Base-by-base conservation (phyloP, 2,329 filamentous ascomycete species). In the Coniochaeta sp. region DNA sequence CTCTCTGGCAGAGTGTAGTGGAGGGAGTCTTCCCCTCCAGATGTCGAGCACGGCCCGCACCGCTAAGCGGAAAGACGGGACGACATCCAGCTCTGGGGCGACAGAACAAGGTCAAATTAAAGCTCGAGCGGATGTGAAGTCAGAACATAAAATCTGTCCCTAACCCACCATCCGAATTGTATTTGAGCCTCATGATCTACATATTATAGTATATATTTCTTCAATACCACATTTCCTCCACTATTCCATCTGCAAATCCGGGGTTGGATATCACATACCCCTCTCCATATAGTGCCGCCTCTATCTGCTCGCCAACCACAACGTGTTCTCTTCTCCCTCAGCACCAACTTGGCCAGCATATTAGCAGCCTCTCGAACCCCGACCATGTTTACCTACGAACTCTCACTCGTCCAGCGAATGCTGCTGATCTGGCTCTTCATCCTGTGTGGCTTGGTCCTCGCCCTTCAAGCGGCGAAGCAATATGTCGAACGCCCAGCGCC, bases 391-490 rank as follows among this genome's bases (percentile, higher is more conserved):
- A 54, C 59, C 52, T 61, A 62, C 56, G 64, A 66, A 31, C 64
- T 65, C 17, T 56, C 55, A 16, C 52, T 66, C 34, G 34, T 66
- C 16, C 63, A 66, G 59, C 64, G 64, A 59, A 60, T 66, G 34
- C 58, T 63, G 28, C 55, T 66, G 19, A 65, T 66, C 58, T 66
- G 64, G 62, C 52, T 61, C 57, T 66, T 66, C 38, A 61, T 65
- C 58, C 54, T 57, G 47, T 60, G 59, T 57, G 64, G 62, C 26
- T 57, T 66, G 54, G 61, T 66, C 58, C 26, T 65, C 57, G 58
- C 58, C 14, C 19, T 66, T 22, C 64, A 66, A 40, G 58, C 58
- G 17, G 59, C 63, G 58, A 64, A 65, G 58, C 64, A 61, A 24
- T 62, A 59, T 52, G 47, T 31, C 34, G 62, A 66, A n/a, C 58